Evolutionary conservation across 2,329 filamentous ascomycete genomes (phyloP).

Genomic region (Penicillium freii): DNA sequence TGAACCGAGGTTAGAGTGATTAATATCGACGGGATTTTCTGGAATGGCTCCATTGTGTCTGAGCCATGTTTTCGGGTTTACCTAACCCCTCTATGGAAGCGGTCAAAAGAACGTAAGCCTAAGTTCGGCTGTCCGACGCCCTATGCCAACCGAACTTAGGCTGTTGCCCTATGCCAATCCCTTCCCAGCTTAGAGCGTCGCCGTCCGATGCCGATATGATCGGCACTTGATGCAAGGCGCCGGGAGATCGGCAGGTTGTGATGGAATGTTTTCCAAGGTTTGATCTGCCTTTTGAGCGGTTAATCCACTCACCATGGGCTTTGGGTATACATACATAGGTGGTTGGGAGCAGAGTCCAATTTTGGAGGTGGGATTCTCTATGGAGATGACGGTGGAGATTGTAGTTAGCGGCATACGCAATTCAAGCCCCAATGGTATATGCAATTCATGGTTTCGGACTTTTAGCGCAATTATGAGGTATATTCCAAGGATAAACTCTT

Average conservation of each 20-base stretch:
- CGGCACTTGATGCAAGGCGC: slow-evolving; percentile 18
- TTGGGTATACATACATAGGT: neutral
- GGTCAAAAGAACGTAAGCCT: neutral
- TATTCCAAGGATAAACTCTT: neutral
- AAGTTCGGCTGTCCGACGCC: neutral
- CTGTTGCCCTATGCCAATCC: neutral
- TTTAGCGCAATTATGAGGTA: neutral
- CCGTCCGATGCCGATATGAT: slow-evolving; percentile 10
- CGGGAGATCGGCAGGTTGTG: slow-evolving; percentile 21
- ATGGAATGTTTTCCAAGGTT: neutral
- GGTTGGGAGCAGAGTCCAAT: neutral
- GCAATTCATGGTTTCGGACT: neutral
- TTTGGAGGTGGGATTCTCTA: neutral
- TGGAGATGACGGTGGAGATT: neutral
- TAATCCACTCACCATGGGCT: neutral
- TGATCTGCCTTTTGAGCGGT: slow-evolving; percentile 1
- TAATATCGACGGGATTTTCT: neutral
- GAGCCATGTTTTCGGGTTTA: neutral
- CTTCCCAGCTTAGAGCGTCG: neutral
- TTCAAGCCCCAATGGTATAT: neutral
- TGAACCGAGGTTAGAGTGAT: neutral
- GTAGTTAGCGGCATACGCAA: neutral
- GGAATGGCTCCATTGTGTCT: neutral
- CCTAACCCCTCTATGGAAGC: neutral
- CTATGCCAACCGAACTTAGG: neutral